Base-by-base conservation (phyloP, 2,329 filamentous ascomycete genomes). In the Lithohypha guttulata region DNA sequence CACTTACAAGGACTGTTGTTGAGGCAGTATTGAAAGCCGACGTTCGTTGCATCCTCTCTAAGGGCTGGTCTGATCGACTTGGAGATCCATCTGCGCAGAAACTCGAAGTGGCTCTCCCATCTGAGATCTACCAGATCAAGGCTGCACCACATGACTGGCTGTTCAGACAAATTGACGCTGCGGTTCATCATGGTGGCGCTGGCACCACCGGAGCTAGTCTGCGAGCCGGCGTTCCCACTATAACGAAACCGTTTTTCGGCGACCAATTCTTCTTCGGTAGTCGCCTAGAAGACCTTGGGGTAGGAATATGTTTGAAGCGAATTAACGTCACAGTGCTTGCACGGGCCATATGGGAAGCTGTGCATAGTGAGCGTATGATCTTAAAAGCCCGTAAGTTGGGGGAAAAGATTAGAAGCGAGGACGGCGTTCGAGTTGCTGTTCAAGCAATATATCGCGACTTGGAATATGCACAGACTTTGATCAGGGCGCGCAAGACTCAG, bases 191-290 rank as follows among this genome's bases (percentile, higher is more conserved):
- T 55, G 91, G 91, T 33, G 91, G 91, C 4, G 84, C 86, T 3
- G 91, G 91, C 2, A 98, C 91, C 0, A 98, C 91, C 0, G 91
- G 91, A 2, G 91, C 91, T 1, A 93, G 85, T 58, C 67, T 98
- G 34, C 74, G 91, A 37, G 87, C 87, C 1, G 91, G 91, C 2
- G 76, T 94, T 4, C 91, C 91, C 0, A 96, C 91, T 0, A 87
- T 98, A 47, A 82, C 96, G 55, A 84, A 89, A 45, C 91, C 91
- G 0, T 98, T 96, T 66, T 98, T 98, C 55, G 91, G 91, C 4
- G 91, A 98, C 53, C 91, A 98, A 57, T 95, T 82, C 69, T 98
- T 98, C 68, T 96, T 93, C 53, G 91, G 86, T 5, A 75, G 71
- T 20, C 74, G 91, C 3, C 82, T 96, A 1, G 86, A 96, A 58